Base-by-base conservation (phyloP, 2,329 filamentous ascomycete genomes). In the Grosmannia serpens region DNA sequence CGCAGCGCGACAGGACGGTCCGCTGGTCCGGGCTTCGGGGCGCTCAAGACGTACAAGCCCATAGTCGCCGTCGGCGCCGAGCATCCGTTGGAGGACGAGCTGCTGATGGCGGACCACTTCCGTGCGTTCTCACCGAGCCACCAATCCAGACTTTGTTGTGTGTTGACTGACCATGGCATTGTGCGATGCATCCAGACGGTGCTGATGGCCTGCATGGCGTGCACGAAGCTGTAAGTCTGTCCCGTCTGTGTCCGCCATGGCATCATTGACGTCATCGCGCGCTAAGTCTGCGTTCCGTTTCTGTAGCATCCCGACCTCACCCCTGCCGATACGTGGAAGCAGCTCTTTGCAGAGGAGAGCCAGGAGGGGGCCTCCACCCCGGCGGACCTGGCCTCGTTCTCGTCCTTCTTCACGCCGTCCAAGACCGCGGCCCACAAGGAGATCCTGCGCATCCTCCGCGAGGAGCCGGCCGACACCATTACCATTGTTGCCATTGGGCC, bases 401-500 rank as follows among this genome's bases (percentile, higher is more conserved):
- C 82, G 59, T 68, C 77, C 59, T 72, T 81, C 78, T 99, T 96
- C 73, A 86, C 78, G 3, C 85, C 91, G 0, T 95, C 90, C 22
- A 84, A 84, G 65, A 73, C 75, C 6, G 83, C 84, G 1, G 84
- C 91, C 0, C 86, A 95, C 71, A 81, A 88, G 70, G 91, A 96
- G 72, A 97, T 99, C 55, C 81, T 99, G n/a, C 84, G 88, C 29
- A 77, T 96, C 53, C 80, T 99, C 24, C 80, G 79, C 58, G 88
- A 94, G 66, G 91, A 94, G 67, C 89, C 91, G 9, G 79, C 80
- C 6, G 85, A 91, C 67, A 94, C 88, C 1, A 84, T 99, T 65
- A 91, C 88, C n/a, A 88, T 99, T 68, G 84, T 96, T 44, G 89
- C 89, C 27, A 79, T 97, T 54, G 94, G 94, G 0, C 94, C 94